Evolutionary conservation across 495 filamentous ascomycete genomes (phyloP).

Genomic region (Xylaria nigripes): DNA sequence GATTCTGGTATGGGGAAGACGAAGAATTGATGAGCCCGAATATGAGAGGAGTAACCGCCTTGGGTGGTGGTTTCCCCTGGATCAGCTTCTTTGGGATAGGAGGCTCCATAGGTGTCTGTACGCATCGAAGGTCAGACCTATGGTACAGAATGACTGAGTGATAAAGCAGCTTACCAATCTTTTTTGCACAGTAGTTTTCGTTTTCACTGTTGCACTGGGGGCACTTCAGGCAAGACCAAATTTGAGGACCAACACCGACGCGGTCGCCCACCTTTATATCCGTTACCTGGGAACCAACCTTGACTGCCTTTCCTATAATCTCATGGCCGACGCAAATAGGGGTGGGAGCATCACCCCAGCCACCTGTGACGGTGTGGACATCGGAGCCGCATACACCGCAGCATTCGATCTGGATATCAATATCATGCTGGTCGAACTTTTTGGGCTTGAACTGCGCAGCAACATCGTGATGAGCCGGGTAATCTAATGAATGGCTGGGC

Average conservation of each 20-base stretch:
- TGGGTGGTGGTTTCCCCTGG: constrained; percentile 23
- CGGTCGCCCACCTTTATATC: constrained; percentile 63
- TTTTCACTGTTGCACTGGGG: constrained; percentile 41
- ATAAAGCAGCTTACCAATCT: constrained; percentile 34
- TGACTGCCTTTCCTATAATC: constrained; percentile 62
- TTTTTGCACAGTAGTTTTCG: constrained; percentile 70
- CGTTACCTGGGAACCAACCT: constrained; percentile 57
- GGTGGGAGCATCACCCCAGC: constrained; percentile 60
- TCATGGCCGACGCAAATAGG: constrained; percentile 72
- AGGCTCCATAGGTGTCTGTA: constrained; percentile 50
- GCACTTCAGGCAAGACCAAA: constrained; percentile 60
- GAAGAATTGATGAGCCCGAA: constrained; percentile 70
- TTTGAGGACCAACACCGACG: constrained; percentile 73
- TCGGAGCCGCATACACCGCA: constrained; percentile 78
- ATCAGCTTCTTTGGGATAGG: constrained; percentile 43
- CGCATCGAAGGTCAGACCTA: not conserved
- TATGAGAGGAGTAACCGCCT: constrained; percentile 43
- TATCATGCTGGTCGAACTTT: constrained; percentile 64
- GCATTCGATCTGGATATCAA: constrained; percentile 63
- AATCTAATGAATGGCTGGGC: not conserved
- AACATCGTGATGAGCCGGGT: not conserved
- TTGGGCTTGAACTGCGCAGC: constrained; percentile 61
- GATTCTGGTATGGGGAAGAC: constrained; percentile 66
- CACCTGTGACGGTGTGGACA: constrained; percentile 68
- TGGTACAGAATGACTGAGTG: not conserved